Evolutionary conservation across 208 protist genomes (phyloP), one percentile per base, ranked within the genome.

Genomic region (Crithidia expoeki): DNA sequence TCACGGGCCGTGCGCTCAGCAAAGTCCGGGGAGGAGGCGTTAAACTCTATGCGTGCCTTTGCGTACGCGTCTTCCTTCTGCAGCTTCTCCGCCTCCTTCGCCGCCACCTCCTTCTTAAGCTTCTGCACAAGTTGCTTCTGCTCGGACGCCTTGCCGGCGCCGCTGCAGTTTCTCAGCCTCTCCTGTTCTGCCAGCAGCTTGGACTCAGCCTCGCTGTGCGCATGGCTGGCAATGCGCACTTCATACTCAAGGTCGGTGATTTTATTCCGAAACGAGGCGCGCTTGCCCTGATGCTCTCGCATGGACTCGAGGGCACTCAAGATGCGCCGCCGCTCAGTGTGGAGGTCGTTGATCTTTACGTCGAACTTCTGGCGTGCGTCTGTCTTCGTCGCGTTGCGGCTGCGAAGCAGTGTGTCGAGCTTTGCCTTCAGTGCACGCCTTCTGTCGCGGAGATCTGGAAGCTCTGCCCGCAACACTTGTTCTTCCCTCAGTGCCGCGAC

Each of bases 241-340:
- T 69, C 62, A 16, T 16, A 62, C 19, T 71, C 56, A 11, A 67
- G 46, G 2, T 33, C 51, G 49, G 52, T 53, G 12, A 83, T 16
- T 0, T 42, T 67, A 7, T 76, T 57, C 1, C 70, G 56, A 14
- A 59, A 11, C 2, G 57, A 67, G 38, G 47, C 28, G 21, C 59
- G 73, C 52, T 73, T 68, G 27, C 25, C 51, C 28, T 76, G 42
- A 4, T 17, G 53, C 28, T 42, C 72, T 12, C 67, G 67, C 16
- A 79, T 21, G 1, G 12, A 53, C 0, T 44, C n/a, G 27, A 72
- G 70, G 58, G 74, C 53, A 12, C 33, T 53, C 33, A 72, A 76
- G 4, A 91, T 74, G 12, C 34, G 62, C 23, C 62, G 21, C 21
- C 75, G 71, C 49, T 86, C 75, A 34, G 30, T 57, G 32, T 88